Conservation (phyloP, 306 rosid genomes). For the Purshia tridentata region DNA sequence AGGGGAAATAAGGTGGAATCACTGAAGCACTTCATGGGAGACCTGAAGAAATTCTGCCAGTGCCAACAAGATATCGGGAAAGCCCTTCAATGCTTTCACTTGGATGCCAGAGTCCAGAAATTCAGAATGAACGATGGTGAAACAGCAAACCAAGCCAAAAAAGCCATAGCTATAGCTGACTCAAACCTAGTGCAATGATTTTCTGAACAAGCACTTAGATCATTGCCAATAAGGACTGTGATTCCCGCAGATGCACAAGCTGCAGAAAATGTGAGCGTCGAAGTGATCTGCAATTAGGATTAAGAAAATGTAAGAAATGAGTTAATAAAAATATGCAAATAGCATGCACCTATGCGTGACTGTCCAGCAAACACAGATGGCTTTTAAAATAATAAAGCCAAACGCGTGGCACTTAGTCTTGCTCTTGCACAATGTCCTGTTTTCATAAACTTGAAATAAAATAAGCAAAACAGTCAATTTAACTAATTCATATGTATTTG, state of each 20-base stretch:
- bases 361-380: too few species aligned
- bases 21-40: neutral
- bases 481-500: too few species aligned
- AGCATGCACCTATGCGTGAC: too few species aligned
- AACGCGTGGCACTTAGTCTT: too few species aligned
- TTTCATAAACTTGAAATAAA: too few species aligned
- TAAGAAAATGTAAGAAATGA: neutral
- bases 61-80: neutral
- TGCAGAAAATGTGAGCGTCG: conserved; percentile 58
- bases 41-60: neutral
- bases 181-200: conserved; percentile 57
- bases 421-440: too few species aligned
- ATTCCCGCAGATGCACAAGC: conserved; percentile 64
- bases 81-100: conserved; percentile 17
- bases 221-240: conserved; percentile 58
- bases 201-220: conserved; percentile 44
- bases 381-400: too few species aligned
- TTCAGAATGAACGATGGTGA: conserved; percentile 55
- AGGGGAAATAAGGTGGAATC: too few species aligned
- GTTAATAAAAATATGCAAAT: conserved; percentile 1
- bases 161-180: conserved; percentile 63
- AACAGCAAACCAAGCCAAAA: conserved; percentile 60
- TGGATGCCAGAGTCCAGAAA: conserved; percentile 64
- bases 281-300: conserved; percentile 49
- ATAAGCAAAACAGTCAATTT: too few species aligned